A percentile compares a stretch with the other conserved stretches of the same genome.
Evolutionary conservation across 257 asterid species (phyloP).

Genomic region (Penstemon barbatus): DNA sequence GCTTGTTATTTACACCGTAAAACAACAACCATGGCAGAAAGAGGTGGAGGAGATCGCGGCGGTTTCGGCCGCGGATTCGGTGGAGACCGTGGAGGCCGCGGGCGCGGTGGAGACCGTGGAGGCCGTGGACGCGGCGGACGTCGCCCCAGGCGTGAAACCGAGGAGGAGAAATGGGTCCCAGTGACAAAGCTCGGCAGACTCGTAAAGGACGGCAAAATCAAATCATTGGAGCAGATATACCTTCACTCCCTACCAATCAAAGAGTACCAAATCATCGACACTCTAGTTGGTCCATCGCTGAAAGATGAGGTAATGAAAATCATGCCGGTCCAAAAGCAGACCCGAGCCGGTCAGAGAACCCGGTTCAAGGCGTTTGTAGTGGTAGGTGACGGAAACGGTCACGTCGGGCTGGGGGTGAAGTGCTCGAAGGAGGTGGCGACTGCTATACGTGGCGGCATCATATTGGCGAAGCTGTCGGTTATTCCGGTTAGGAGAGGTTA

Average conservation of each 20-base stretch:
- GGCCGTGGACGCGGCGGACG: conserved; percentile 50
- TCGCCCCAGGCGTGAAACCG: conserved; percentile 46
- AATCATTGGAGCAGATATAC: conserved; percentile 46
- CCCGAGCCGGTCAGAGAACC: conserved; percentile 67
- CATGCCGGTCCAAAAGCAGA: conserved; percentile 68
- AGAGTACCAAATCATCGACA: conserved; percentile 58
- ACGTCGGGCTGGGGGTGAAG: conserved; percentile 62
- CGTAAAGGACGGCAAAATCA: conserved; percentile 40
- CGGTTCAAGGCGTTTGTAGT: conserved; percentile 65
- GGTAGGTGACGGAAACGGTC: conserved; percentile 62
- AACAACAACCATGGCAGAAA: conserved; percentile 37
- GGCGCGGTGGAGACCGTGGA: conserved; percentile 38
- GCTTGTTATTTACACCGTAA: no score
- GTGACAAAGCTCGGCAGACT: conserved; percentile 51
- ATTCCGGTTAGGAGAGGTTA: conserved; percentile 70
- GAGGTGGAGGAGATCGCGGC: conserved; percentile 43
- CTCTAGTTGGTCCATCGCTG: conserved; percentile 43
- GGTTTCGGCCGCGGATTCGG: conserved; percentile 54
- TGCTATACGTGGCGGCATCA: conserved; percentile 57
- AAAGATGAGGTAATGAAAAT: conserved; percentile 70
- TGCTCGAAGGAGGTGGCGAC: conserved; percentile 69
- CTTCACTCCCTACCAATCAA: conserved; percentile 55
- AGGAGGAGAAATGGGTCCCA: conserved; percentile 61
- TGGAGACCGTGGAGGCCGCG: conserved; percentile 24
- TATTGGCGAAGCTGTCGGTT: conserved; percentile 53